Evolutionary conservation across 1,284 basidiomycete species (phyloP).

Genomic region (Trametes pubescens): DNA sequence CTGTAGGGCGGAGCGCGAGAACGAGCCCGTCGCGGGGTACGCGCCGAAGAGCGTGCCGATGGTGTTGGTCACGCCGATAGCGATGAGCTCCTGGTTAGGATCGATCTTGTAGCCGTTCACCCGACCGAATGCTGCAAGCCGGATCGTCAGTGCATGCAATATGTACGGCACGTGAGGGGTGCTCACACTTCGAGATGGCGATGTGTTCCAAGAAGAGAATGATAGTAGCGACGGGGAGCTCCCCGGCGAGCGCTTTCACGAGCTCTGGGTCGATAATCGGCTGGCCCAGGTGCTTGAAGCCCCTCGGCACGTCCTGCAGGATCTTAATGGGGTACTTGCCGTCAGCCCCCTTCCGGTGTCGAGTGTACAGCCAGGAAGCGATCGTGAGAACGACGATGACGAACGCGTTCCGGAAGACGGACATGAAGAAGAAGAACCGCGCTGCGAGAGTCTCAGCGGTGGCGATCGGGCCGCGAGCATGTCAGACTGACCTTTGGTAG

Average conservation of each 20-base stretch:
- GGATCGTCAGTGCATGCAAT: conserved; percentile 9
- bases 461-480: neutral
- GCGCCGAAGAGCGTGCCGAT: conserved; percentile 87
- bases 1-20: conserved; percentile 95
- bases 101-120: conserved; percentile 97
- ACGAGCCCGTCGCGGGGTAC: conserved; percentile 97
- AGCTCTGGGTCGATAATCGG: conserved; percentile 72
- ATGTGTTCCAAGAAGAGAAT: conserved; percentile 96
- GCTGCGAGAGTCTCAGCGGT: conserved; percentile 46
- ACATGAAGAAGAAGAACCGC: conserved; percentile 83
- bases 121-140: conserved; percentile 82
- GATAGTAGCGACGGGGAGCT: conserved; percentile 92
- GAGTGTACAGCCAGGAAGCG: conserved; percentile 83
- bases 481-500: conserved; percentile 59
- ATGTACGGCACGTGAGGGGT: neutral
- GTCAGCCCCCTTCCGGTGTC: conserved; percentile 59
- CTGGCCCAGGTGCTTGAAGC: conserved; percentile 78
- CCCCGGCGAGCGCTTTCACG: conserved; percentile 71
- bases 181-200: conserved; percentile 87
- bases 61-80: conserved; percentile 95
- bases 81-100: conserved; percentile 96
- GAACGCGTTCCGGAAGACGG: conserved; percentile 85
- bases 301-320: conserved; percentile 82
- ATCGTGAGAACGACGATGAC: conserved; percentile 86
- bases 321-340: conserved; percentile 88